A percentile compares a stretch with the other conserved stretches of the same genome.
phyloP scores from a whole-genome alignment of 2,329 filamentous ascomycete species.

The Hypoxylon sp. region DNA sequence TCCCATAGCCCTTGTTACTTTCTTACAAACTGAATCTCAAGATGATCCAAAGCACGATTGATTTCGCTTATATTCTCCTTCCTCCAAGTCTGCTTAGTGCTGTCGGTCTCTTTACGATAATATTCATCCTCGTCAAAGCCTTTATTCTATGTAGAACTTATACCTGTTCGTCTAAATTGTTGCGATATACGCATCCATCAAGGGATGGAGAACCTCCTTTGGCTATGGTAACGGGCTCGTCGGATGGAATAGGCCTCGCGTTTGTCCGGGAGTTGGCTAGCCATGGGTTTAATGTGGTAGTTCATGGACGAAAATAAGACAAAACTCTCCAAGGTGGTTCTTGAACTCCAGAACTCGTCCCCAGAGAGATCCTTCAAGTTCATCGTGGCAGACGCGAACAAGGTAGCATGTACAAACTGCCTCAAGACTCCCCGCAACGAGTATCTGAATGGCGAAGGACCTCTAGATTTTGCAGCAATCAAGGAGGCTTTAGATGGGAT shows the following conservation, averaged over 20 bases:
- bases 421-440: constrained; percentile 8
- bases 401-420: constrained; percentile 33
- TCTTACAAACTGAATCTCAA: not conserved
- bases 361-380: constrained; percentile 58
- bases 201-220: constrained; percentile 50
- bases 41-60: not conserved
- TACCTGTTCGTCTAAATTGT: constrained; percentile 11
- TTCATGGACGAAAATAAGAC: constrained; percentile 68
- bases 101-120: constrained; percentile 2
- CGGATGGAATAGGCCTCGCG: constrained; percentile 68
- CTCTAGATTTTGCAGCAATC: constrained; percentile 34
- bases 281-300: constrained; percentile 68
- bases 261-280: constrained; percentile 66
- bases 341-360: constrained; percentile 57
- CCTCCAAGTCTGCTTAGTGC: constrained; percentile 5
- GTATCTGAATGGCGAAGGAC: constrained; percentile 5
- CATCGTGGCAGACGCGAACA: constrained; percentile 61
- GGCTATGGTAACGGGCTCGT: constrained; percentile 68
- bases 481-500: constrained; percentile 52
- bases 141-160: not conserved
- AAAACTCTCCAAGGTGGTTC: constrained; percentile 62
- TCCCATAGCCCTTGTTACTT: not conserved
- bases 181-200: constrained; percentile 16
- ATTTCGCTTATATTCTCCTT: not conserved
- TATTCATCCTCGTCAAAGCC: not conserved